Evolutionary conservation across 1,284 basidiomycete species (phyloP), one percentile per base, ranked within the genome.

Genomic region (Ceratobasidium papillatum): DNA sequence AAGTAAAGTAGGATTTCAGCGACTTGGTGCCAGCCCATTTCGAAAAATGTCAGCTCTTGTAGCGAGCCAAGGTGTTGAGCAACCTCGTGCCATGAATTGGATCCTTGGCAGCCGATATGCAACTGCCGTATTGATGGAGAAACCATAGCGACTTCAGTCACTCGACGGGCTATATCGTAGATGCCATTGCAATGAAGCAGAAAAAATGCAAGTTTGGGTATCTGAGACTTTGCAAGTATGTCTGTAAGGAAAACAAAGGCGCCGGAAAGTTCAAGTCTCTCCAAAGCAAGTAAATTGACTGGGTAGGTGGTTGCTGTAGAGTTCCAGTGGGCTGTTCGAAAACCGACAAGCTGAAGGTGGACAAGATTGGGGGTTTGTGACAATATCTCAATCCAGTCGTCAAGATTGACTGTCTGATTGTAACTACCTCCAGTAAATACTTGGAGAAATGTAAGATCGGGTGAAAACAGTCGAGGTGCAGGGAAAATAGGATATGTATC

Each of bases 181-280:
- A 59, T 12, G 3, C 11, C 3, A 8, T 34, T 17, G 17, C 14
- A n/a, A 17, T 62, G 11, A 14, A 62, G 19, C 27, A 45, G 3
- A 3, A 62, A 34, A 30, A 12, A 27, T 2, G 38, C 36, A 30
- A 62, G 59, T 27, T 22, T 43, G 38, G 59, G 59, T 3, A 62
- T 19, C 22, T 34, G 8, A 17, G 34, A n/a, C 25, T 22, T 43
- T 27, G 27, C 11, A 25, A 62, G 41, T 17, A 62, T 11, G 5
- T 32, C 11, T 17, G 36, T n/a, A n/a, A 62, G 19, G 11, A 41
- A 14, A 43, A 45, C 11, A 62, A 62, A 62, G 3, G 22, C 41
- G 38, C 59, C 59, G 25, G 59, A 62, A 5, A 62, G 59, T n/a
- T 45, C 41, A 36, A 62, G 59, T n/a, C 1, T 62, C 27, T 45